These are phyloP conservation scores for Fragilaria crotonensis DNA, from an alignment of 108 stramenopile genomes.

Conservation along the genomic window DNA sequence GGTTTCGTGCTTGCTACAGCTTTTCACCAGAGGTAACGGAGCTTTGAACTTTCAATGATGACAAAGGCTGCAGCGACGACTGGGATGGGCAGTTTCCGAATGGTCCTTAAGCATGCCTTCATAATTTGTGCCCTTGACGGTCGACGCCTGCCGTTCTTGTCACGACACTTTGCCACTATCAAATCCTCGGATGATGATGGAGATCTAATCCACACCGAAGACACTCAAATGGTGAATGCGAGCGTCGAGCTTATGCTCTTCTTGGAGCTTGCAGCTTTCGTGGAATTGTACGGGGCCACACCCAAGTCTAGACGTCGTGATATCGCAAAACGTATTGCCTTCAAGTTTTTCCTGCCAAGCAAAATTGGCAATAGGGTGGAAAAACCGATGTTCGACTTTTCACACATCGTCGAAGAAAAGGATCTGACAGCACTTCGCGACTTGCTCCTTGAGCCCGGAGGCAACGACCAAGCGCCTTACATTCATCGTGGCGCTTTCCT, in stretches of 20 bases:
- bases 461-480: constrained; percentile 24
- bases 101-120: constrained; percentile 48
- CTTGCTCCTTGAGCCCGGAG: constrained; percentile 31
- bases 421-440: constrained; percentile 14
- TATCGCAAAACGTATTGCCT: constrained; percentile 33
- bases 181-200: constrained; percentile 10
- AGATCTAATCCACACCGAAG: constrained; percentile 6
- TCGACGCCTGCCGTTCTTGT: constrained; percentile 60
- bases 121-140: constrained; percentile 55
- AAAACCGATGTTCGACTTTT: constrained; percentile 53
- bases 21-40: not conserved
- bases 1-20: constrained; percentile 13
- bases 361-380: constrained; percentile 23
- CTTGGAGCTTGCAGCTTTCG: constrained; percentile 55
- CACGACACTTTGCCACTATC: constrained; percentile 43
- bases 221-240: constrained; percentile 21
- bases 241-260: constrained; percentile 63
- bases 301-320: constrained; percentile 27
- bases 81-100: constrained; percentile 23
- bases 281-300: constrained; percentile 37
- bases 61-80: not conserved
- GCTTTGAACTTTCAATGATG: not conserved
- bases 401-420: constrained; percentile 40
- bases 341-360: constrained; percentile 50
- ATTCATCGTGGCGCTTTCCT: constrained; percentile 43